Evolutionary conservation across 2,329 filamentous ascomycete species (phyloP).

Genomic region (Penicillium janthinellum): DNA sequence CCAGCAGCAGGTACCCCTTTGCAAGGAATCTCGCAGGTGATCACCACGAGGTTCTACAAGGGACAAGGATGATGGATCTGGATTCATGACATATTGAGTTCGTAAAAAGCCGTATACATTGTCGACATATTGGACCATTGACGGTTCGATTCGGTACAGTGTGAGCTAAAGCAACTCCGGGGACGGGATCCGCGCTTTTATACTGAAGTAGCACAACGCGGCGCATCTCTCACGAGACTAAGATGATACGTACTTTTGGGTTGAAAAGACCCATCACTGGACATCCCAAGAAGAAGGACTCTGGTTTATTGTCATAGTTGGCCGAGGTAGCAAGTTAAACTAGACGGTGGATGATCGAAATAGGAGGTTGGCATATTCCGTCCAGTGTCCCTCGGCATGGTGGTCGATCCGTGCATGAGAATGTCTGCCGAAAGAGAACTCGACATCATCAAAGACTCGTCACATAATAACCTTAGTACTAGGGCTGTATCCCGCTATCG

Average conservation of each 20-base stretch:
- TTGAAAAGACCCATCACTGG: background rate
- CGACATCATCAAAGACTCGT: background rate
- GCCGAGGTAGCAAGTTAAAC: background rate
- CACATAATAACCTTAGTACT: background rate
- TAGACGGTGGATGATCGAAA: background rate
- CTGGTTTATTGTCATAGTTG: background rate
- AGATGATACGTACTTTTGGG: constrained; percentile 2
- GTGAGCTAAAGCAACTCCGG: background rate
- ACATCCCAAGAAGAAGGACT: too few relatives aligned
- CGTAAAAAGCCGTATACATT: background rate
- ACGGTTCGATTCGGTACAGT: too few relatives aligned
- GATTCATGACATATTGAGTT: background rate
- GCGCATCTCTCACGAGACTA: constrained; percentile 5
- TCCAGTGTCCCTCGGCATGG: constrained; percentile 20
- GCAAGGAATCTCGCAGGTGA: background rate
- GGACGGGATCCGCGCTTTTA: background rate
- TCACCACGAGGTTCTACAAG: constrained; percentile 5
- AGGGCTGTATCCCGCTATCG: background rate
- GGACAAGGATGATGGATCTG: background rate
- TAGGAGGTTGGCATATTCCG: background rate
- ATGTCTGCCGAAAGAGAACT: background rate
- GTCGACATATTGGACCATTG: background rate
- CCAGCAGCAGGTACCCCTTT: constrained; percentile 19
- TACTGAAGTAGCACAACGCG: constrained; percentile 13
- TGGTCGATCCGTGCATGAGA: constrained; percentile 13